Evolutionary conservation across 257 asterid species (phyloP).

Genomic region (Lantana camara): DNA sequence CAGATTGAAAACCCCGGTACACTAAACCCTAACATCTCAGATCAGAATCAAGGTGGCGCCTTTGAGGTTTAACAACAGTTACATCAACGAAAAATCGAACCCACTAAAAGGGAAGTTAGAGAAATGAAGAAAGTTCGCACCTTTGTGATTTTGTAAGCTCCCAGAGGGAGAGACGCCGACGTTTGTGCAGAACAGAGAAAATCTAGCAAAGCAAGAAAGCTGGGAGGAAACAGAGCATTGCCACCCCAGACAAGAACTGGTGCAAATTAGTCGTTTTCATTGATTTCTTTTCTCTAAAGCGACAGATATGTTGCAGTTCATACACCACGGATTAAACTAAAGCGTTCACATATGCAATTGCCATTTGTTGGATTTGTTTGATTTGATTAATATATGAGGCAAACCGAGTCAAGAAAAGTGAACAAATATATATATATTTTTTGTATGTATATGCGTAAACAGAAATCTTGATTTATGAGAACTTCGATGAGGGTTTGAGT

Average conservation of each 20-base stretch:
- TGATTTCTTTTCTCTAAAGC: background rate
- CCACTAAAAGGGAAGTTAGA: conserved; percentile 22
- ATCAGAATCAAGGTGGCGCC: conserved; percentile 23
- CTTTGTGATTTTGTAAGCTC: conserved; percentile 39
- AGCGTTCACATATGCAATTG: conserved; percentile 2
- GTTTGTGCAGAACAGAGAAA: conserved; percentile 43
- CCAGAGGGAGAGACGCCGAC: conserved; percentile 30
- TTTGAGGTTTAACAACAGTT: conserved; percentile 36
- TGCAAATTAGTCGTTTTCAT: background rate
- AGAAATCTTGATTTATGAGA: background rate
- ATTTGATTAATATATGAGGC: background rate
- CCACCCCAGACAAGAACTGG: conserved; percentile 21
- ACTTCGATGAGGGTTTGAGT: conserved; percentile 13
- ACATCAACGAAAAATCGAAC: conserved; percentile 15
- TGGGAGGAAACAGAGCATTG: conserved; percentile 23
- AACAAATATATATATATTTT: background rate
- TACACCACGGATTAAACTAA: background rate
- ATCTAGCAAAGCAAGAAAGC: conserved; percentile 28
- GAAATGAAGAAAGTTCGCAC: conserved; percentile 34
- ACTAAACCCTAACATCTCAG: conserved; percentile 36
- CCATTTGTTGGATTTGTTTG: no score
- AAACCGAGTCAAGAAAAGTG: conserved; percentile 10
- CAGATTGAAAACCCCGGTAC: conserved; percentile 32
- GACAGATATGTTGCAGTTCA: background rate
- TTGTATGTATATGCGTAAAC: background rate